Conservation (phyloP, 805 yeast genomes). For the Myxozyma melibiosi region DNA sequence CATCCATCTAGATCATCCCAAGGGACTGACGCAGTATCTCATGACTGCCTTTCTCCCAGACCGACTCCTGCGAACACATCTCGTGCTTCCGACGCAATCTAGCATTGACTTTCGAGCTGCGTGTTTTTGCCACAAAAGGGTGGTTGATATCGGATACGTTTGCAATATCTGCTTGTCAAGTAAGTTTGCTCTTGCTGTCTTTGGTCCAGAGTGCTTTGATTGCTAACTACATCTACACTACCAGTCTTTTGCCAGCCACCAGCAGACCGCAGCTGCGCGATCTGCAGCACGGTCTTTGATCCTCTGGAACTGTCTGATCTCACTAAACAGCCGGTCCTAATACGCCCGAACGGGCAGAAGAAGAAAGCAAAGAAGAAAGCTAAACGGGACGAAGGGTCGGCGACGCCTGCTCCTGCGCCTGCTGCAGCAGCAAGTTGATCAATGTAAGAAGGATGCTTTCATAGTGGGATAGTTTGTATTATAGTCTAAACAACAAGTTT, state of each 20-base stretch:
- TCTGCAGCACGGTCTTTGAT: conserved; percentile 81
- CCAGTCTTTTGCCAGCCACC: conserved; percentile 58
- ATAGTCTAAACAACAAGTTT: no score
- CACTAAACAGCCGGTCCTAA: conserved; percentile 61
- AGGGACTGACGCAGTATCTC: conserved; percentile 81
- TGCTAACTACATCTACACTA: not conserved
- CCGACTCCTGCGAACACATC: conserved; percentile 73
- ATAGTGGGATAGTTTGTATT: no score
- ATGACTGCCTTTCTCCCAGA: conserved; percentile 78
- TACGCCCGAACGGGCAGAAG: conserved; percentile 41
- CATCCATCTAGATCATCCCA: conserved; percentile 63
- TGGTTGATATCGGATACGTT: conserved; percentile 90
- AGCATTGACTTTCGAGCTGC: conserved; percentile 93
- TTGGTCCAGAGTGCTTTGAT: conserved; percentile 36
- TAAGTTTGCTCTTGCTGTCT: conserved; percentile 34
- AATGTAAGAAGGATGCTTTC: no score
- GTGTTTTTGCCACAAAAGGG: conserved; percentile 85
- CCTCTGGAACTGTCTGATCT: conserved; percentile 59
- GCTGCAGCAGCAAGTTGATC: conserved; percentile 1
- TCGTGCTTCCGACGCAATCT: conserved; percentile 79
- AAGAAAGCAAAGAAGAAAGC: conserved; percentile 38
- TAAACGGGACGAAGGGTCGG: not conserved
- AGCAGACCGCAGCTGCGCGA: conserved; percentile 70
- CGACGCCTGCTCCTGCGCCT: not conserved
- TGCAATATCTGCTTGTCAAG: conserved; percentile 92